These are phyloP conservation scores for Clonostachys byssicola DNA, from an alignment of 2,329 filamentous ascomycete species.

Conservation along the genomic window DNA sequence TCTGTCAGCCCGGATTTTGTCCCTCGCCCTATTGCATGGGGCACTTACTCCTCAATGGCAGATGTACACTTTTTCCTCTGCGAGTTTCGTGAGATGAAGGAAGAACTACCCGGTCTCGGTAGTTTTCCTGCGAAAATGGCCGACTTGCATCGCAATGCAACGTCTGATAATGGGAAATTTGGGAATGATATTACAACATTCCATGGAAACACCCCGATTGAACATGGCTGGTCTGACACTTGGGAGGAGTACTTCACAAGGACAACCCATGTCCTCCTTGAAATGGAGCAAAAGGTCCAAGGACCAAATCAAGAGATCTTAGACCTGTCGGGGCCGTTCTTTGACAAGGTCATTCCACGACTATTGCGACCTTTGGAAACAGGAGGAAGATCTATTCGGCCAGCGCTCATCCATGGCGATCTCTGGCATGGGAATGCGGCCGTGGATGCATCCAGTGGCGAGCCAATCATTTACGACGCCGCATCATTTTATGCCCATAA, in stretches of 20 bases:
- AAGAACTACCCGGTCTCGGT: neutral
- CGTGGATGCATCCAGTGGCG: constrained; percentile 13
- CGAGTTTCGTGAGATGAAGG: constrained; percentile 3
- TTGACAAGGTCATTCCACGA: constrained; percentile 18
- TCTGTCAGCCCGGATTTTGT: neutral
- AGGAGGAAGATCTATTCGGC: constrained; percentile 17
- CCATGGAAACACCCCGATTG: constrained; percentile 16
- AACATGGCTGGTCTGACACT: constrained; percentile 19
- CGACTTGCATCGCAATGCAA: constrained; percentile 1
- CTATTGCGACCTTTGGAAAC: constrained; percentile 18
- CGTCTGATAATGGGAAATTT: constrained; percentile 22
- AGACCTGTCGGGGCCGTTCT: constrained; percentile 7
- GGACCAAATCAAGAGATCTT: constrained; percentile 8
- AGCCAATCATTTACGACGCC: constrained; percentile 21
- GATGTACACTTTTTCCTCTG: constrained; percentile 4
- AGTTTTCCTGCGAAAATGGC: neutral
- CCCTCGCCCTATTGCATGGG: constrained; percentile 1
- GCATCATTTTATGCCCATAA: constrained; percentile 21
- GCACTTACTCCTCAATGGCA: neutral
- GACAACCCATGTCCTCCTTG: neutral
- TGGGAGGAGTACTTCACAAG: constrained; percentile 25
- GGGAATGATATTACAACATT: constrained; percentile 23
- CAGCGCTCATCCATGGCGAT: constrained; percentile 22
- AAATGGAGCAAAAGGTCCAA: constrained; percentile 1
- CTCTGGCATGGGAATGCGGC: constrained; percentile 23